A percentile compares a stretch with the other conserved stretches of the same genome.
These are phyloP conservation scores for Andrographis paniculata DNA, from an alignment of 305 asterid species.

Conservation along the genomic window DNA sequence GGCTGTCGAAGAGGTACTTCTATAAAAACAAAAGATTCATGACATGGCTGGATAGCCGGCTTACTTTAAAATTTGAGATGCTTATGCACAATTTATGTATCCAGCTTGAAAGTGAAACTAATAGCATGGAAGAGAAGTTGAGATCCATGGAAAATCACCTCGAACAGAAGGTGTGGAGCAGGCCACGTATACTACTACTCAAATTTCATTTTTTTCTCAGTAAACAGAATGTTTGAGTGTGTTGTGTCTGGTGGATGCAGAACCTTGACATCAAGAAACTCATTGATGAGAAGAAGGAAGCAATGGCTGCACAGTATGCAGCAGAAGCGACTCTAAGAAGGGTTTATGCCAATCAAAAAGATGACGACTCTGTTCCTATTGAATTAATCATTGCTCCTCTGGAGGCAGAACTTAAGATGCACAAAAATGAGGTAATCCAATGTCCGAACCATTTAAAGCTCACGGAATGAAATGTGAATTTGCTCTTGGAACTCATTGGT, in stretches of 20 bases:
- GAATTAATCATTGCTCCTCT: slow-evolving; percentile 76
- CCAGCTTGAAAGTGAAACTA: slow-evolving; percentile 57
- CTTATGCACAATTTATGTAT: slow-evolving; percentile 2
- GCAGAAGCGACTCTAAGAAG: slow-evolving; percentile 86
- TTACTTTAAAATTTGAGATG: no score
- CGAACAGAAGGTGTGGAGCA: slow-evolving; percentile 66
- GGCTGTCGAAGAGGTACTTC: slow-evolving; percentile 74
- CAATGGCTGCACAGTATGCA: slow-evolving; percentile 77
- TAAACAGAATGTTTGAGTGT: background rate
- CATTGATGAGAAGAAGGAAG: slow-evolving; percentile 56
- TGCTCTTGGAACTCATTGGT: slow-evolving; percentile 1
- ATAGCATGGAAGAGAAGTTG: slow-evolving; percentile 52
- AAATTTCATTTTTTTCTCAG: background rate
- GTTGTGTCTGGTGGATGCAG: slow-evolving; percentile 35
- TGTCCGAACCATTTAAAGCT: background rate
- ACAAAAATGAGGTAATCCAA: slow-evolving; percentile 58
- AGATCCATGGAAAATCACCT: slow-evolving; percentile 38
- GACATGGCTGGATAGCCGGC: no score
- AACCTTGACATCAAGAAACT: slow-evolving; percentile 66
- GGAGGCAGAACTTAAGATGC: slow-evolving; percentile 82
- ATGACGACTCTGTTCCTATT: slow-evolving; percentile 54
- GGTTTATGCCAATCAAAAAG: slow-evolving; percentile 69
- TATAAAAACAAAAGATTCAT: background rate
- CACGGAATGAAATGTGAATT: background rate
- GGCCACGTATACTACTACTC: background rate